Base-by-base conservation (phyloP, 2,329 filamentous ascomycete genomes). In the Fusarium bulbicola region DNA sequence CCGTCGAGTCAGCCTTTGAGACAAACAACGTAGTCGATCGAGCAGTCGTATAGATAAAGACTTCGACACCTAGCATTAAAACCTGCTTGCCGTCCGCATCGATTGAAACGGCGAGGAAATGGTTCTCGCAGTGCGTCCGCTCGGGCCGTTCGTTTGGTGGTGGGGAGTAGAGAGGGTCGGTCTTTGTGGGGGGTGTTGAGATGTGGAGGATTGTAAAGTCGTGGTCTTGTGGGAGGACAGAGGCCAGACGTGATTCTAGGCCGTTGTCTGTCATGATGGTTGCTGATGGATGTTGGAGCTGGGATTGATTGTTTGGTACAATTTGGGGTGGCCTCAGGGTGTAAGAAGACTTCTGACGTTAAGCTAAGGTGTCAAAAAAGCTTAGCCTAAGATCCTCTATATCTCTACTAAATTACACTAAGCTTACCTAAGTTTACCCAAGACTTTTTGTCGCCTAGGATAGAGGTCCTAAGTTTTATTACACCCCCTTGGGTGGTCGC, bases 1-100 rank as follows among this genome's bases (percentile, higher is more conserved):
- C 96, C 0, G 95, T 98, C 15, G 96, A 98, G 83, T 99, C 96
- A 54, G 96, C 96, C 82, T 99, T 99, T 72, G 95, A 95, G 30
- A 99, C 92, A 80, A 99, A 99, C 60, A 98, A 88, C 8, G 93
- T 98, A 4, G 93, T 97, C 30, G 94, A 89, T 76, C 89, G 88
- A 50, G 89, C 88, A 1, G 95, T 97, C 1, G 91, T 93, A 82
- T 97, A 99, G 68, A 99, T 89, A 76, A 96, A 87, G 58, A 98
- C 87, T 80, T 99, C 96, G 71, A 99, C 88, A 21, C 93, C 95
- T 66, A 97, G 91, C 14, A 95, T 87, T 12, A 98, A 84, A 3
- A 97, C 87, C 70, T 90, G 86, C 24, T 79, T 81, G 9, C 76
- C 58, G 46, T 57, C 28, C 28, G 75, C 72, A 42, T 84, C 79